Evolutionary conservation across 228 moss, liverwort and hornwort species (phyloP), one percentile per base, ranked within the genome.

Genomic region (Sphagnum magellanicum): DNA sequence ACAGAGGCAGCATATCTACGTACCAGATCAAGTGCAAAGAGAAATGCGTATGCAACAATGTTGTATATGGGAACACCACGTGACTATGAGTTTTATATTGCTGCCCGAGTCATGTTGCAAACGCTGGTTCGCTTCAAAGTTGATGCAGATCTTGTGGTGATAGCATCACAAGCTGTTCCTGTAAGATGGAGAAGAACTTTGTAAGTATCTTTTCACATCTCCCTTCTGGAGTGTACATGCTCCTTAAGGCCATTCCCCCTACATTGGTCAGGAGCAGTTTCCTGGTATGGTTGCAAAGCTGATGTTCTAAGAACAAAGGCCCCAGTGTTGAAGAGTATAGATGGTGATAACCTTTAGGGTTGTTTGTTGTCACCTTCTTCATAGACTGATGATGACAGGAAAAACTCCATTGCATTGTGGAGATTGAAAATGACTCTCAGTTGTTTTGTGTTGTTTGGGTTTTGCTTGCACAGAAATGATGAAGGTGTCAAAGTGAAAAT

Each of bases 11-110:
- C 77, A 15, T 71, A 80, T 52, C 71, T 79, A 46, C 76, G 81
- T 5, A 5, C 69, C 4, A 58, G 51, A 55, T 71, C 73, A 50
- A 49, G 81, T 5, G 48, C 59, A 10, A 69, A 75, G 57, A 84
- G 67, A 69, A 84, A 91, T 78, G 91, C 91, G 5, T 91, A 91
- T 16, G 87, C 83, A 16, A 91, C 91, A 67, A 84, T 92, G 70
- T n/a, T 89, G 0, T 80, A 92, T 66, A 87, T 81, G 79, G 89
- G 89, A 71, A 92, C 91, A 3, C 83, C 85, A 16, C 74, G 68
- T 4, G 89, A 92, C 51, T 85, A 89, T 66, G 91, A 92, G 68
- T 89, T 89, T 63, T 89, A 83, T 53, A 83, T 74, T 1, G 91
- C 87, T 16, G 79, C 89, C 4, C 79, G 91, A 14, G 91, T 92